A percentile compares a stretch with the other conserved stretches of the same genome.
These are phyloP conservation scores for Golovinomyces cichoracearum DNA, from an alignment of 2,329 filamentous ascomycete species.

Conservation along the genomic window DNA sequence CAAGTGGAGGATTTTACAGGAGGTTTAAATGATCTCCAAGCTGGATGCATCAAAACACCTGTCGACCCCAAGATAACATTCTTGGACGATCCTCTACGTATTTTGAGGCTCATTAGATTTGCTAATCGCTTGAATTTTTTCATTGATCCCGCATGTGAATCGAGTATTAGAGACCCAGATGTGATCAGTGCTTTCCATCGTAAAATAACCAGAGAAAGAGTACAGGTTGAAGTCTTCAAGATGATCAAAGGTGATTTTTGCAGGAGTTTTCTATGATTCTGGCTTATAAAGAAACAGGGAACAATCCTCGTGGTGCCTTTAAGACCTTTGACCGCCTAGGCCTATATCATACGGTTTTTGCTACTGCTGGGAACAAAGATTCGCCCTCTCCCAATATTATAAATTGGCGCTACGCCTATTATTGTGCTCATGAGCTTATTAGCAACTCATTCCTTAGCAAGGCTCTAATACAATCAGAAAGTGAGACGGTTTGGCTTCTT, in stretches of 20 bases:
- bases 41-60: slow-evolving; percentile 55
- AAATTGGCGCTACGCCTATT: slow-evolving; percentile 37
- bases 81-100: slow-evolving; percentile 71
- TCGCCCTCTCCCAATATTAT: slow-evolving; percentile 28
- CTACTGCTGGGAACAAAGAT: slow-evolving; percentile 31
- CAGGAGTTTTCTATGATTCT: slow-evolving; percentile 4
- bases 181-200: slow-evolving; percentile 54
- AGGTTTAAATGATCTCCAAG: slow-evolving; percentile 49
- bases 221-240: slow-evolving; percentile 72
- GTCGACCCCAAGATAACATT: slow-evolving; percentile 78
- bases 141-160: slow-evolving; percentile 44
- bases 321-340: slow-evolving; percentile 37
- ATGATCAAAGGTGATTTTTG: slow-evolving; percentile 43
- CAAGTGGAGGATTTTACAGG: slow-evolving; percentile 65
- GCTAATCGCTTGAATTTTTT: slow-evolving; percentile 57
- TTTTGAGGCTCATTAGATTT: slow-evolving; percentile 70
- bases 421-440: slow-evolving; percentile 29
- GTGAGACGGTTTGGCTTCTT: slow-evolving; percentile 51
- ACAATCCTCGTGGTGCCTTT: slow-evolving; percentile 34
- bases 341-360: slow-evolving; percentile 50
- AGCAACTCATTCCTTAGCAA: slow-evolving; percentile 23
- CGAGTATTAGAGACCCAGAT: slow-evolving; percentile 50
- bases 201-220: slow-evolving; percentile 80
- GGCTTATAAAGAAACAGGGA: slow-evolving; percentile 18
- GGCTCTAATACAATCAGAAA: slow-evolving; percentile 32